Percentiles rank a stretch among this genome's conserved stretches.
Conservation (phyloP, 2,329 filamentous ascomycete species). For the Cladophialophora chaetospira region DNA sequence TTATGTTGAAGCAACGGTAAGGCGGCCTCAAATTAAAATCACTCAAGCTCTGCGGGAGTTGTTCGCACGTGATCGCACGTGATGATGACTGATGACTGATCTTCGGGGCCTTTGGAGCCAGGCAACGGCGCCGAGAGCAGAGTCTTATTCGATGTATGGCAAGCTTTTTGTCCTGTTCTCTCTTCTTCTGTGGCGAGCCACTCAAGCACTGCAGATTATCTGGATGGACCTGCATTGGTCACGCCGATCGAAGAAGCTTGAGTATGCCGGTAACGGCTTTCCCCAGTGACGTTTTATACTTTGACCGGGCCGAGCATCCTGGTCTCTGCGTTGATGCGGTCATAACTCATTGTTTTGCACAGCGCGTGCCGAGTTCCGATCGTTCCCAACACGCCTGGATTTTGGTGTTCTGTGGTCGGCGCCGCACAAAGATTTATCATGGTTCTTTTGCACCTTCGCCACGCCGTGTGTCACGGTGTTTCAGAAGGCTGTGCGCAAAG, state of each 20-base stretch:
- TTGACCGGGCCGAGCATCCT: not conserved
- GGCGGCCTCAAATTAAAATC: too few relatives aligned
- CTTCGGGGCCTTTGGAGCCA: not conserved
- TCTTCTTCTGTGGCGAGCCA: not conserved
- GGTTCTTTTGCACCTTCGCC: not conserved
- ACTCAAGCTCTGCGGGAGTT: too few relatives aligned
- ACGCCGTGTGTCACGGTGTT: not conserved
- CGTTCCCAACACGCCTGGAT: not conserved
- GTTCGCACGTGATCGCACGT: too few relatives aligned
- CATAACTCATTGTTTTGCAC: not conserved
- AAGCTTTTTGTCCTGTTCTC: not conserved
- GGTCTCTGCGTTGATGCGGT: not conserved
- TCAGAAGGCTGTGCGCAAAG: not conserved
- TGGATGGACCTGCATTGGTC: not conserved
- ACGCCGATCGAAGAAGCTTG: conserved; percentile 12
- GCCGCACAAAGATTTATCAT: too few relatives aligned
- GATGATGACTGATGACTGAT: too few relatives aligned
- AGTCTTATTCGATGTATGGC: too few relatives aligned
- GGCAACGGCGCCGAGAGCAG: not conserved
- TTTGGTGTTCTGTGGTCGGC: too few relatives aligned
- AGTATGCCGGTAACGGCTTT: conserved; percentile 6
- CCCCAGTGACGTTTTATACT: not conserved
- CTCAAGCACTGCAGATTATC: not conserved
- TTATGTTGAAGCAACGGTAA: too few relatives aligned
- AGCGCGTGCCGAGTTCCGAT: conserved; percentile 12